phyloP scores from a whole-genome alignment of 2,329 filamentous ascomycete species.

The Phialocephala sp. region DNA sequence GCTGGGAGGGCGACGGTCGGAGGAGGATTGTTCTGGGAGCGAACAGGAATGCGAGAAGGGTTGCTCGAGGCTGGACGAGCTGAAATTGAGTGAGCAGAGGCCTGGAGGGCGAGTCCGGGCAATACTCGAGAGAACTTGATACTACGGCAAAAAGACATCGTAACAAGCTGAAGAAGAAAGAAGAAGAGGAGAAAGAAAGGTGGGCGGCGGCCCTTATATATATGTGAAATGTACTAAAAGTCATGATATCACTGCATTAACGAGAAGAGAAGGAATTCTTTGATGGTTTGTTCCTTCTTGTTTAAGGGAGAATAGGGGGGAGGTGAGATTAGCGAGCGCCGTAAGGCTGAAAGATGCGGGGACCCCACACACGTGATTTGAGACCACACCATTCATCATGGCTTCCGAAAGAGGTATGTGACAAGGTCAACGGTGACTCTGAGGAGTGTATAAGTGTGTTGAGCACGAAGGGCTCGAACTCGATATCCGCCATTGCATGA shows the following conservation, averaged over 20 bases:
- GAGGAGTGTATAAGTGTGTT: neutral
- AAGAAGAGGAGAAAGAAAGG: constrained; percentile 8
- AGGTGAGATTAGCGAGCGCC: neutral
- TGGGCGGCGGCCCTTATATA: neutral
- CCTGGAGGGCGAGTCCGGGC: constrained; percentile 12
- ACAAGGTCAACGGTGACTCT: too few species aligned
- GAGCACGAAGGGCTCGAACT: too few species aligned
- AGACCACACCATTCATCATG: too few species aligned
- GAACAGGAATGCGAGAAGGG: constrained; percentile 15
- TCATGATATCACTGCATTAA: neutral
- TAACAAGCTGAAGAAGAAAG: constrained; percentile 19
- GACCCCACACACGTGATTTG: too few species aligned
- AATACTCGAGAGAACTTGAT: constrained; percentile 6
- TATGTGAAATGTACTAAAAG: neutral
- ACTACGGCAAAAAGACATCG: constrained; percentile 17
- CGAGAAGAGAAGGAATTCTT: neutral
- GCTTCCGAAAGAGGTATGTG: too few species aligned
- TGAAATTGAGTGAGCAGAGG: constrained; percentile 12
- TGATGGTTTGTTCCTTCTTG: neutral
- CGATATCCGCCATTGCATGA: too few species aligned
- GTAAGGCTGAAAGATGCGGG: too few species aligned
- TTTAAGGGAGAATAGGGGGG: neutral
- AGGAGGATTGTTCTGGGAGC: constrained; percentile 12
- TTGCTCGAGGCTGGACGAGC: constrained; percentile 21
- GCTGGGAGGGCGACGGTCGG: constrained; percentile 19